Evolutionary conservation across 257 asterid species (phyloP).

Genomic region (Solanum sitiens): DNA sequence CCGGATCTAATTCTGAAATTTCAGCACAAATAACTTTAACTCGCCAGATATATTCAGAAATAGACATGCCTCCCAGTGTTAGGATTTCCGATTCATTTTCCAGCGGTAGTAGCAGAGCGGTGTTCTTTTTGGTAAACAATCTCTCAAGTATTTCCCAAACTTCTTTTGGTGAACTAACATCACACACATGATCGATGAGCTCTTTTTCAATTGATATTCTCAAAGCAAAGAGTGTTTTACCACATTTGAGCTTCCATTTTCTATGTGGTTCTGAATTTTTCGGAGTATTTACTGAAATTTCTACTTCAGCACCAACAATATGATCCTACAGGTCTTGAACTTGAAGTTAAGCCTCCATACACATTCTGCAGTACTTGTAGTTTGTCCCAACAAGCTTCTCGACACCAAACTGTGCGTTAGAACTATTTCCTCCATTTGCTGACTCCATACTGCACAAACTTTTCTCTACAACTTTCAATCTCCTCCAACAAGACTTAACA

Average conservation of each 20-base stretch:
- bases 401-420: not conserved
- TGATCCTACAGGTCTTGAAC: not conserved
- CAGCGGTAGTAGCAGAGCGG: no score
- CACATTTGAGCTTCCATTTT: no score
- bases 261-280: not conserved
- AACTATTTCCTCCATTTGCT: not conserved
- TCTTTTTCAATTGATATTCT: no score
- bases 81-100: no score
- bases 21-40: no score
- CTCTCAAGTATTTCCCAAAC: no score
- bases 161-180: no score
- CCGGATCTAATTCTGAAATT: no score
- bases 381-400: not conserved
- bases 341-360: not conserved
- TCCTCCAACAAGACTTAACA: not conserved
- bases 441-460: not conserved
- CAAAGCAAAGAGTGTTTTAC: not conserved
- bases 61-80: no score
- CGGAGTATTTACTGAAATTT: not conserved
- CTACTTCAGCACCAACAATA: not conserved
- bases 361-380: not conserved
- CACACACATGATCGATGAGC: no score
- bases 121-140: no score
- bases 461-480: not conserved
- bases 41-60: no score